Percentiles rank a stretch among this genome's conserved stretches.
Conservation (phyloP, 106 monocot genomes). For the Dactylorhiza incarnata region DNA sequence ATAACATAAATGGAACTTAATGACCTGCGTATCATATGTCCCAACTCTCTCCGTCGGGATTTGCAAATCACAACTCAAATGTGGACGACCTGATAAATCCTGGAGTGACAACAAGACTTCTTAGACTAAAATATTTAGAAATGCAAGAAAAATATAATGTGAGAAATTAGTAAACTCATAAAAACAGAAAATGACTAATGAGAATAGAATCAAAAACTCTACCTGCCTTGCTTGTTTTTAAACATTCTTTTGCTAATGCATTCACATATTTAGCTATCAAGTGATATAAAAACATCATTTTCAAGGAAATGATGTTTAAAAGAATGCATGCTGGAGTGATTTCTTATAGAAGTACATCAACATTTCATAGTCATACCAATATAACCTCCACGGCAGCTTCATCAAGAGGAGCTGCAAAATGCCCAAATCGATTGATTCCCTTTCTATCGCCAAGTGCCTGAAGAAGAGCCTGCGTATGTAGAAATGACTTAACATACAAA, state of each 20-base stretch:
- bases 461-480: slow-evolving; percentile 55
- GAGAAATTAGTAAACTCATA: not conserved
- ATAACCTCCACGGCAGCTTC: slow-evolving; percentile 92
- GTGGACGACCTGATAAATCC: slow-evolving; percentile 96
- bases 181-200: not conserved
- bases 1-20: not conserved
- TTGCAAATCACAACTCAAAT: slow-evolving; percentile 60
- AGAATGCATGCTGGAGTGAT: not conserved
- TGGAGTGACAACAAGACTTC: slow-evolving; percentile 18
- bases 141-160: not conserved
- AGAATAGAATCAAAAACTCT: not conserved
- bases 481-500: not conserved
- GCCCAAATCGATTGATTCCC: slow-evolving; percentile 90
- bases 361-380: slow-evolving; percentile 39
- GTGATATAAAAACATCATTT: not conserved
- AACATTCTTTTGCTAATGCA: not conserved
- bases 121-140: not conserved
- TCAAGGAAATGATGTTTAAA: not conserved
- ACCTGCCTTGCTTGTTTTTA: not conserved
- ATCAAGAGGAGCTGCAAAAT: slow-evolving; percentile 90
- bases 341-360: not conserved
- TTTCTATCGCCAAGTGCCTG: slow-evolving; percentile 94
- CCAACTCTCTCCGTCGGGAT: slow-evolving; percentile 95
- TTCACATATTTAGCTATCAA: not conserved
- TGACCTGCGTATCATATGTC: slow-evolving; percentile 94